phyloP scores from a whole-genome alignment of 768 basidiomycete genomes.

The Suillus fuscotomentosus region DNA sequence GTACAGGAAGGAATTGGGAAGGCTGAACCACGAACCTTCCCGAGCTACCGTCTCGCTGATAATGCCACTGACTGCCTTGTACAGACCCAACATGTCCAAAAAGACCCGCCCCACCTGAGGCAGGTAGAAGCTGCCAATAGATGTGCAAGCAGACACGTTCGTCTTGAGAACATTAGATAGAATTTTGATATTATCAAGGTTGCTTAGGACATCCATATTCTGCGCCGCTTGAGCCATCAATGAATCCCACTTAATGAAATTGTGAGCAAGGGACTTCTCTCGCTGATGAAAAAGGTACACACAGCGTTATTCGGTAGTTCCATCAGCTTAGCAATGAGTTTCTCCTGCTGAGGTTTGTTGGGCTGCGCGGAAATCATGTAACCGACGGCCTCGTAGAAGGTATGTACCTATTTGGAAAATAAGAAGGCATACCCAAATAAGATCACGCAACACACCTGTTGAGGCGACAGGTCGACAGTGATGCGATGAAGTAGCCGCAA shows the following conservation, averaged over 20 bases:
- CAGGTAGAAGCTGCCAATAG: slow-evolving; percentile 94
- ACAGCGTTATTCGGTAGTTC: slow-evolving; percentile 96
- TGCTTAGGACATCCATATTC: slow-evolving; percentile 88
- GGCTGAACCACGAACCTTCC: slow-evolving; percentile 53
- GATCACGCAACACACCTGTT: slow-evolving; percentile 47
- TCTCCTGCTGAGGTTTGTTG: slow-evolving; percentile 96
- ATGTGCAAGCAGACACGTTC: slow-evolving; percentile 95
- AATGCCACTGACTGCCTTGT: slow-evolving; percentile 95
- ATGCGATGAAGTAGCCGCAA: slow-evolving; percentile 88
- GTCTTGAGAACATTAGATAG: slow-evolving; percentile 97
- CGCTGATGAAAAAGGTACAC: slow-evolving; percentile 27
- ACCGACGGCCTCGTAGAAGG: slow-evolving; percentile 98
- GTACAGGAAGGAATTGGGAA: neutral
- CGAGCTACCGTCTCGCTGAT: slow-evolving; percentile 90
- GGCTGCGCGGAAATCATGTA: slow-evolving; percentile 99
- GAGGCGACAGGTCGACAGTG: slow-evolving; percentile 90
- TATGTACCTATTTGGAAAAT: slow-evolving; percentile 62
- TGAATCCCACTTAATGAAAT: slow-evolving; percentile 81
- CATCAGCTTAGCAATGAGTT: slow-evolving; percentile 93
- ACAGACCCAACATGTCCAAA: slow-evolving; percentile 96
- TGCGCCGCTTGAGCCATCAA: slow-evolving; percentile 94
- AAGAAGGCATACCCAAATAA: slow-evolving; percentile 12
- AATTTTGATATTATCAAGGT: slow-evolving; percentile 94
- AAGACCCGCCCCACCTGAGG: slow-evolving; percentile 97
- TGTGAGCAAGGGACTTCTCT: neutral